Base-by-base conservation (phyloP, 495 filamentous ascomycete genomes). In the Penicillium chermesinum region DNA sequence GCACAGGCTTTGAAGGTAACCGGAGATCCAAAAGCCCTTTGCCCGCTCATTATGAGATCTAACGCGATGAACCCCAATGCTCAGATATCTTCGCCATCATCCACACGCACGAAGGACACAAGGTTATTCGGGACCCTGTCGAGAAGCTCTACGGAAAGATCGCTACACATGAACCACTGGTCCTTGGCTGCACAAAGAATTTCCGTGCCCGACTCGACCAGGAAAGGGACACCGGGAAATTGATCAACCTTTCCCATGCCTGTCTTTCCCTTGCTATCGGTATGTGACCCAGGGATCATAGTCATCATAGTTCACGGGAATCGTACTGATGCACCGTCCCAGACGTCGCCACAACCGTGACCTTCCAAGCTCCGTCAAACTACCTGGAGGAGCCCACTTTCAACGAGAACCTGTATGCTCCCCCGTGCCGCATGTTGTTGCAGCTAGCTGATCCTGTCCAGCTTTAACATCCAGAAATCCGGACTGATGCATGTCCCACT, bases 1-100 rank as follows among this genome's bases (percentile, higher is more conserved):
- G 48, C 3, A 37, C 48, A 1, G 48, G 48, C 0, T 45, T 51
- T 51, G 48, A 51, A 20, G 48, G 48, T 46, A 33, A 37, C 30
- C 13, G 35, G 15, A 37, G 35, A 33, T 33, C 13, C 27, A 18
- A 20, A 34, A 18, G n/a, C 9, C n/a, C n/a, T n/a, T n/a, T n/a
- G 8, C 39, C 39, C 7, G 2, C 36, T 22, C 43, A 44, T 21
- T 34, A 39, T 5, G 2, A 22, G 10, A n/a, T n/a, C n/a, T n/a
- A n/a, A n/a, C n/a, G n/a, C n/a, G n/a, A n/a, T n/a, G n/a, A n/a
- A n/a, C n/a, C n/a, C n/a, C 25, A 30, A 30, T 30, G 4, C 4
- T 4, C 12, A 37, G 35, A 37, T 17, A 37, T 37, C 13, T n/a
- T 37, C 13, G 35, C 35, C 13, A 17, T 37, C 3, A 14, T 15